Evolutionary conservation across 805 yeast species (phyloP).

Genomic region (Ogataea ramenticola): DNA sequence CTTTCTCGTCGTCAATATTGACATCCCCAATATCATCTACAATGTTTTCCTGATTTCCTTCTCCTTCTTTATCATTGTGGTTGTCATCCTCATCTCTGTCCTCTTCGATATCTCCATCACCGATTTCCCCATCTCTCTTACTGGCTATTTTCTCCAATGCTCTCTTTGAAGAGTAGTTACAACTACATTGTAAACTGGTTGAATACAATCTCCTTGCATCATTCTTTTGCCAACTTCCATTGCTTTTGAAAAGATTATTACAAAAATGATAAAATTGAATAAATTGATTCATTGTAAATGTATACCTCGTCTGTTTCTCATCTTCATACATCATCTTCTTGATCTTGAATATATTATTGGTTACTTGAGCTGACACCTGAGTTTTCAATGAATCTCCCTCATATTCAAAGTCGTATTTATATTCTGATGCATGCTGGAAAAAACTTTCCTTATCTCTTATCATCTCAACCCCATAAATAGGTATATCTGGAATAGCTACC

Average conservation of each 20-base stretch:
- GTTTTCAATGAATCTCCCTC: background rate
- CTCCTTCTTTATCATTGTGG: background rate
- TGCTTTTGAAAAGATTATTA: background rate
- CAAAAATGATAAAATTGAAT: background rate
- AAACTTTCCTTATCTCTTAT: background rate
- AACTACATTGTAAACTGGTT: background rate
- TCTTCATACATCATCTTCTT: background rate
- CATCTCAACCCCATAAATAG: no score
- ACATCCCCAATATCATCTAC: background rate
- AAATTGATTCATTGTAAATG: background rate
- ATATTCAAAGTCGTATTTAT: background rate
- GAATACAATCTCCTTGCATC: background rate
- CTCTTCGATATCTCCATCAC: background rate
- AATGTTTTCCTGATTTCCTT: background rate
- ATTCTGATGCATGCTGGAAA: background rate
- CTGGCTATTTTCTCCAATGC: background rate
- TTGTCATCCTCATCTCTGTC: background rate
- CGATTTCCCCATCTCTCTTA: no score
- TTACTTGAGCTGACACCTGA: background rate
- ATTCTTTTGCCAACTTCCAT: background rate
- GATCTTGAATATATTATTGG: background rate
- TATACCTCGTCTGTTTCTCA: background rate
- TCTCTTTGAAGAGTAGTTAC: background rate
- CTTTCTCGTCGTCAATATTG: background rate
- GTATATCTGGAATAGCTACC: no score